Evolutionary conservation across 192 early-diverging fungal genomes (phyloP).

Genomic region (Coemansia sp.): DNA sequence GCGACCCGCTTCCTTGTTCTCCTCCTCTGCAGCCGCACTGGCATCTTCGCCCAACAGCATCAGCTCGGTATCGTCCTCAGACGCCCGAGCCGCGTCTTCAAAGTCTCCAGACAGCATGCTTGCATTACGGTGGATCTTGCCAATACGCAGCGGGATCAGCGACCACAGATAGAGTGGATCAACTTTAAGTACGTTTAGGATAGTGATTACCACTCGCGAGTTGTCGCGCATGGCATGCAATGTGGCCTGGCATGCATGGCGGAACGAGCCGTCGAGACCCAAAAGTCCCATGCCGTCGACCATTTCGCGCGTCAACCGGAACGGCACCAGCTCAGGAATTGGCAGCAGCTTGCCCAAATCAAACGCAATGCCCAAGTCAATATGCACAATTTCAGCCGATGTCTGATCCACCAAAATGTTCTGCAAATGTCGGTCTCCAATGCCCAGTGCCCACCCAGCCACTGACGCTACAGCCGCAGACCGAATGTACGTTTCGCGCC

Average conservation of each 20-base stretch:
- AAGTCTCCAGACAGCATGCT: constrained; percentile 23
- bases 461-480: constrained; percentile 86
- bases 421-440: constrained; percentile 91
- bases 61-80: constrained; percentile 1
- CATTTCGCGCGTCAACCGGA: constrained; percentile 86
- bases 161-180: constrained; percentile 85
- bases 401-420: constrained; percentile 85
- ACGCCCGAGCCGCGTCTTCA: constrained; percentile 6
- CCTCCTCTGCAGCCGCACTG: constrained; percentile 17
- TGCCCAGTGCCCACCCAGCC: constrained; percentile 83
- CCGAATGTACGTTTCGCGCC: constrained; percentile 67
- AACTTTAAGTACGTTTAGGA: constrained; percentile 93
- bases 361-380: constrained; percentile 96
- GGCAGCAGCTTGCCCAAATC: constrained; percentile 87
- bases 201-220: constrained; percentile 74
- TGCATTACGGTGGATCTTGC: constrained; percentile 46
- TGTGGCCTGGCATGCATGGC: constrained; percentile 73
- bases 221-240: constrained; percentile 78
- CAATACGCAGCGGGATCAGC: constrained; percentile 41
- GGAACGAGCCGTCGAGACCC: constrained; percentile 78
- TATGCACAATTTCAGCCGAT: constrained; percentile 88
- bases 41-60: constrained; percentile 11
- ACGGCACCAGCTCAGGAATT: constrained; percentile 90
- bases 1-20: constrained; percentile 69
- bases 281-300: constrained; percentile 85